Base-by-base conservation (phyloP, 2,329 filamentous ascomycete genomes). In the Diaporthe humulicola region DNA sequence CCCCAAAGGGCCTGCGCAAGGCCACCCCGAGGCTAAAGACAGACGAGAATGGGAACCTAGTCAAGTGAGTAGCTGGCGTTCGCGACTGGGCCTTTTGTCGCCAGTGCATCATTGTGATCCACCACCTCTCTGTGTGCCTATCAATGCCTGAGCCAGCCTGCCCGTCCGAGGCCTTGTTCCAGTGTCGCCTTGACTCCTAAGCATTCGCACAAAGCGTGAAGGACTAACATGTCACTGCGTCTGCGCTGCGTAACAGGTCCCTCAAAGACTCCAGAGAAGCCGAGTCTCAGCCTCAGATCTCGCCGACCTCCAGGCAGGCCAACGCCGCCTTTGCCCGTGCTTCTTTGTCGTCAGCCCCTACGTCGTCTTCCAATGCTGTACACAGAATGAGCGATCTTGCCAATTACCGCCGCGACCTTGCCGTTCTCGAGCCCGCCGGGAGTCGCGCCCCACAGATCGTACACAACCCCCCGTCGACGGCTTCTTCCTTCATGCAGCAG, bases 361-460 rank as follows among this genome's bases (percentile, higher is more conserved):
- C 48, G 17, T 85, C 86, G 75, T 86, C 86, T 75, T 84, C 86
- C 74, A 71, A 48, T 90, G 89, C 86, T 45, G 90, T 90, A 77
- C 89, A 87, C 79, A 86, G 88, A 78, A 83, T 89, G 81, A 89
- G 87, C 85, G 91, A 93, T 81, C 88, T 94, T 79, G 87, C 87
- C 81, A 92, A 93, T 82, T 93, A 94, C 82, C 91, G 93, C 80
- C 93, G 92, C 85, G 92, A 95, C 79, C 89, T 94, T 73, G 89
- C 91, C 78, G 90, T 93, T 74, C 87, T 94, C 79, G 92, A 94
- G 77, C 89, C 90, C 45, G 87, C 89, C 74, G 89, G 90, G 77
- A 86, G 84, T 77, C 86, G 88, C 76, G 83, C 90, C 74, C 91
- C 91, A 70, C 75, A 91, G 76, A 76, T 76, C 61, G 73, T 74